Conservation (phyloP, 208 protist genomes). For the Novymonas esmeraldas region DNA sequence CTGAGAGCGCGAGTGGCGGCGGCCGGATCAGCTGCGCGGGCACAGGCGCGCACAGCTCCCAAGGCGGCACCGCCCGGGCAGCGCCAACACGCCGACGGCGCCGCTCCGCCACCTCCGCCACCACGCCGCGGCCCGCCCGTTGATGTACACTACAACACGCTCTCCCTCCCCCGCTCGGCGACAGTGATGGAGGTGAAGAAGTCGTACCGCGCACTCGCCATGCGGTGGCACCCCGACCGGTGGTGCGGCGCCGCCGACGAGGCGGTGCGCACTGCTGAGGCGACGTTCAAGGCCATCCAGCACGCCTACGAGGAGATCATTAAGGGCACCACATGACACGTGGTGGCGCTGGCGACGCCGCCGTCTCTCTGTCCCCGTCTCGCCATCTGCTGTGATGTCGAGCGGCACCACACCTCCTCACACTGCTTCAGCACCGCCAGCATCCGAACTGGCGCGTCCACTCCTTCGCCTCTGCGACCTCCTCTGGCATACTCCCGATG, state of each 20-base stretch:
- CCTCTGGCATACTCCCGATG: too few species aligned
- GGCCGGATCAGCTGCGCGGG: neutral
- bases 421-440: too few species aligned
- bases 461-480: too few species aligned
- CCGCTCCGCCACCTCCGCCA: too few species aligned
- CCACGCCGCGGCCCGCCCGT: too few species aligned
- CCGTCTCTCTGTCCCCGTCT: too few species aligned
- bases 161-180: conserved; percentile 11
- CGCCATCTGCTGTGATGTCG: too few species aligned
- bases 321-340: conserved; percentile 25
- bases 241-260: conserved; percentile 48
- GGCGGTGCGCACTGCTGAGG: conserved; percentile 48
- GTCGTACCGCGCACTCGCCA: conserved; percentile 63
- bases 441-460: too few species aligned
- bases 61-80: neutral
- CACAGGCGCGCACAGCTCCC: neutral
- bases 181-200: conserved; percentile 20
- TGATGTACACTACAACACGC: conserved; percentile 22
- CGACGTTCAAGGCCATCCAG: conserved; percentile 67
- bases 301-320: conserved; percentile 75
- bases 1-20: conserved; percentile 22
- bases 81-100: neutral
- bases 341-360: too few species aligned
- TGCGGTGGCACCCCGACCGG: conserved; percentile 79
- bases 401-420: too few species aligned